Conservation (phyloP, 345 rosid species). For the Physaria fendleri region DNA sequence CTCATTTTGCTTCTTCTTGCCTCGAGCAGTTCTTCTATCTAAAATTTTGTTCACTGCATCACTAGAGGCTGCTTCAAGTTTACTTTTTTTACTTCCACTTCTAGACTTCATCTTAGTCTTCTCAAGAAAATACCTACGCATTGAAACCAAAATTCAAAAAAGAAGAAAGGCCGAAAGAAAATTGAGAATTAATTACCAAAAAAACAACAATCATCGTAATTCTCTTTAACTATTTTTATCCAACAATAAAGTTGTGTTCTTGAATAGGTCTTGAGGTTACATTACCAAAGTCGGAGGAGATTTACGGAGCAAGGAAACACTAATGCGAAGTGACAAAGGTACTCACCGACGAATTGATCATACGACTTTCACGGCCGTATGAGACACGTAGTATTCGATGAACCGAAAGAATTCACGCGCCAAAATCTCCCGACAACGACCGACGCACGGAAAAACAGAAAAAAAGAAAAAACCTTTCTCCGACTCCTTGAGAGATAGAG, state of each 20-base stretch:
- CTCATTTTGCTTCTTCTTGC: slow-evolving; percentile 30
- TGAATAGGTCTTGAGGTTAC: not conserved
- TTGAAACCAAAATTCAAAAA: not conserved
- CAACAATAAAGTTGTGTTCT: not conserved
- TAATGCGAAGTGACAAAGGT: not conserved
- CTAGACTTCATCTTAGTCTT: slow-evolving; percentile 22
- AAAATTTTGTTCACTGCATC: slow-evolving; percentile 40
- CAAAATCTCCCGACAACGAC: slow-evolving; percentile 6
- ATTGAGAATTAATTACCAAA: no score
- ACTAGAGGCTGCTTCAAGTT: slow-evolving; percentile 36
- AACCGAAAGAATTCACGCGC: not conserved
- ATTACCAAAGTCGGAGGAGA: not conserved
- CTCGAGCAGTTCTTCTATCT: slow-evolving; percentile 16
- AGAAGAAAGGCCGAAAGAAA: no score
- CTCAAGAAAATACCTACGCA: slow-evolving; percentile 6
- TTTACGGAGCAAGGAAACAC: not conserved
- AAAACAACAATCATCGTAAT: not conserved
- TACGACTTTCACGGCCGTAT: not conserved
- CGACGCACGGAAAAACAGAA: slow-evolving; percentile 5
- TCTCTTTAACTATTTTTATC: not conserved
- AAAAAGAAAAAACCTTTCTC: not conserved
- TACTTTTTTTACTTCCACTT: not conserved
- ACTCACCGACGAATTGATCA: slow-evolving; percentile 2
- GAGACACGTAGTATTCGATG: not conserved
- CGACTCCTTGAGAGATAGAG: not conserved